Conservation (phyloP, 257 asterid genomes). For the Jasminum sambac region DNA sequence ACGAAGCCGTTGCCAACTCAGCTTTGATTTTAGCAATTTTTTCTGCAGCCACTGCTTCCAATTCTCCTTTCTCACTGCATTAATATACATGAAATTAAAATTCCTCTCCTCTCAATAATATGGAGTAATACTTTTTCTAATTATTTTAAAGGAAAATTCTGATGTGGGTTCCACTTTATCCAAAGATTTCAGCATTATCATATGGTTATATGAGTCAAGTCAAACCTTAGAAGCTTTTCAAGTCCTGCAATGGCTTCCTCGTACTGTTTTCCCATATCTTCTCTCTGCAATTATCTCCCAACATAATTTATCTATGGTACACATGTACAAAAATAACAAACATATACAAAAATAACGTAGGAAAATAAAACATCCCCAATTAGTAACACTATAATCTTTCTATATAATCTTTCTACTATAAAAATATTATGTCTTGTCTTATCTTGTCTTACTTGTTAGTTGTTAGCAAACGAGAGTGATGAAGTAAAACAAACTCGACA, state of each 20-base stretch:
- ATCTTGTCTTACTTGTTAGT: no score
- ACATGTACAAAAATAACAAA: not conserved
- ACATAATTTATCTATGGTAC: no score
- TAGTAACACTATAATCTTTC: no score
- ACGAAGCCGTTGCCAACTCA: constrained; percentile 49
- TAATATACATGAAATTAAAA: not conserved
- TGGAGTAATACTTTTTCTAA: not conserved
- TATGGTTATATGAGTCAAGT: no score
- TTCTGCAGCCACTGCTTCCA: constrained; percentile 79
- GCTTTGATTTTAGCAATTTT: constrained; percentile 71
- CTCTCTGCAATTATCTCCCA: constrained; percentile 55
- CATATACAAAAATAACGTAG: no score
- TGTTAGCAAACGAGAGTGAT: no score
- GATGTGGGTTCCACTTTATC: constrained; percentile 9
- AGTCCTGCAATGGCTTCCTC: constrained; percentile 85
- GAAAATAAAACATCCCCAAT: not conserved
- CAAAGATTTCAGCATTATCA: not conserved
- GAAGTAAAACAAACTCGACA: no score
- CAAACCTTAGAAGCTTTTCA: constrained; percentile 79
- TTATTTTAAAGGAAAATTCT: not conserved
- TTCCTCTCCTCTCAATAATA: not conserved
- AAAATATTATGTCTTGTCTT: not conserved
- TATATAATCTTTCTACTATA: not conserved
- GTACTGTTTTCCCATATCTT: constrained; percentile 72
- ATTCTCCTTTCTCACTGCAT: constrained; percentile 76